These are phyloP conservation scores for Talaromyces sp. DNA, from an alignment of 2,329 filamentous ascomycete species.

Conservation along the genomic window DNA sequence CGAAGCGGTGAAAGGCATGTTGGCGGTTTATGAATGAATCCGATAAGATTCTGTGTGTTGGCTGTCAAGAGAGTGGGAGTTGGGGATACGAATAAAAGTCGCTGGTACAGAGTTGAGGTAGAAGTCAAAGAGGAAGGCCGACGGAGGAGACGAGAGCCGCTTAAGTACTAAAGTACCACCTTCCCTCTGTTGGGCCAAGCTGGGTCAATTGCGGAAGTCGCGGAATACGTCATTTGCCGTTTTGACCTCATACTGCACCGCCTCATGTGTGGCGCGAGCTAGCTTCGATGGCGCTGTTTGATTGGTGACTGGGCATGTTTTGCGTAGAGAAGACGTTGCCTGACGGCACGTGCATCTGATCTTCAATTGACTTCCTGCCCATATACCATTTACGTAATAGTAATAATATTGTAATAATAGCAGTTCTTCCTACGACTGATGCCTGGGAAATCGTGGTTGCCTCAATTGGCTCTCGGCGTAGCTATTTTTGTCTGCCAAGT, in stretches of 20 bases:
- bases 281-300: neutral
- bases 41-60: neutral
- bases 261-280: conserved; percentile 15
- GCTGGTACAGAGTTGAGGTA: neutral
- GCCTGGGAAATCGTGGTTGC: neutral
- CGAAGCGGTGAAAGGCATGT: conserved; percentile 52
- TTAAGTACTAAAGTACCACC: neutral
- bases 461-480: neutral
- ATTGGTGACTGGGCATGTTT: neutral
- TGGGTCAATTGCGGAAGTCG: conserved; percentile 7
- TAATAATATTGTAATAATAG: too few relatives aligned
- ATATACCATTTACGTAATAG: too few relatives aligned
- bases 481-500: conserved; percentile 3
- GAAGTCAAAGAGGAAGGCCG: neutral
- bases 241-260: conserved; percentile 5
- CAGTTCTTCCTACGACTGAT: too few relatives aligned
- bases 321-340: conserved; percentile 15
- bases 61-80: neutral
- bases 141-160: neutral
- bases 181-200: neutral
- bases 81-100: neutral
- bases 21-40: conserved; percentile 26
- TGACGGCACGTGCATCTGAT: neutral
- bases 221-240: conserved; percentile 14
- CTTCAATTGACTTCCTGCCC: neutral